Conservation (phyloP, 495 filamentous ascomycete species). For the Neurospora sp. region DNA sequence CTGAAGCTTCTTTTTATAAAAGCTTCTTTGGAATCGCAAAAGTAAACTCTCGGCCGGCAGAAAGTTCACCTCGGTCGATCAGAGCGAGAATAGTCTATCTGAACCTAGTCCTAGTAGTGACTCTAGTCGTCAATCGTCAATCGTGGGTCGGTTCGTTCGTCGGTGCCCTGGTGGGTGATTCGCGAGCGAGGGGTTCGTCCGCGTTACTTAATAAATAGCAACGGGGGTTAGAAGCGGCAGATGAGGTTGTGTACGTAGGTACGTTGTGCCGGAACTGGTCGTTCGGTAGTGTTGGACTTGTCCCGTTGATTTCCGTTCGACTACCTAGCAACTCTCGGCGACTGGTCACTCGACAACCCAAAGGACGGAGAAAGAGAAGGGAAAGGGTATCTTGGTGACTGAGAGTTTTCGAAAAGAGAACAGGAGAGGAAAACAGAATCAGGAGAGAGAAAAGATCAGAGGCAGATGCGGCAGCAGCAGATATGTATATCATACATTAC, state of each 20-base stretch:
- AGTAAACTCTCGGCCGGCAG: neutral
- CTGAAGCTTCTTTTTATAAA: neutral
- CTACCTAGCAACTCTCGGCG: neutral
- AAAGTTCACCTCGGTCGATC: neutral
- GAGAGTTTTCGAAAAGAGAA: neutral
- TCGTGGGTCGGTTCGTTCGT: neutral
- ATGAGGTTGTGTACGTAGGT: neutral
- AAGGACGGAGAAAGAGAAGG: no score
- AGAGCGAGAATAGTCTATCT: neutral
- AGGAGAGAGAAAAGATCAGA: constrained; percentile 1
- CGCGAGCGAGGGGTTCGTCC: neutral
- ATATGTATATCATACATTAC: neutral
- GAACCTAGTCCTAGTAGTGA: neutral
- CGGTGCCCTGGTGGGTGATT: neutral
- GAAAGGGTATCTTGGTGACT: neutral
- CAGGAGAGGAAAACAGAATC: neutral
- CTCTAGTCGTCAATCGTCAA: neutral
- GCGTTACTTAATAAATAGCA: neutral
- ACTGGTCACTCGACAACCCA: neutral
- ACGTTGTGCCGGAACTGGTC: neutral
- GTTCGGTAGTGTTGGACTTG: neutral
- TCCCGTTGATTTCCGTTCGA: neutral
- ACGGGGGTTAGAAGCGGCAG: constrained; percentile 3
- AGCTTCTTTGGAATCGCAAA: neutral
- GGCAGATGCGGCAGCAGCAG: neutral